Conservation (phyloP, 2,329 filamentous ascomycete genomes). For the Talaromyces piceae region DNA sequence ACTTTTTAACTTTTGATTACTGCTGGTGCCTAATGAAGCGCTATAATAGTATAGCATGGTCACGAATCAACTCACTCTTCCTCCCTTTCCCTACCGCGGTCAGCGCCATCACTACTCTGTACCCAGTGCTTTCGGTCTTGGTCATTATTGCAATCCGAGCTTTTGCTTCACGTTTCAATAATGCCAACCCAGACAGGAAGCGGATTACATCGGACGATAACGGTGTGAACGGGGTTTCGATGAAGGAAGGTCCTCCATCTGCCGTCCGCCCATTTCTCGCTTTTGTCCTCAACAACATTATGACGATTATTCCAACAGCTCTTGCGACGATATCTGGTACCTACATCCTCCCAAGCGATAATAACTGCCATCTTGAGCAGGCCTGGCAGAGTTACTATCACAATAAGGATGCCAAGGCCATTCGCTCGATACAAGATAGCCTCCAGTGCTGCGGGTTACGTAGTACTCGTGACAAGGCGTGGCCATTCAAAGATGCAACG, state of each 20-base stretch:
- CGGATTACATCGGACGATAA: not conserved
- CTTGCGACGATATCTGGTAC: conserved; percentile 24
- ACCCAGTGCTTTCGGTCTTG: conserved; percentile 5
- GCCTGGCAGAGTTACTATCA: conserved; percentile 27
- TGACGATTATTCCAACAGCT: conserved; percentile 20
- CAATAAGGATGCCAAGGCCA: conserved; percentile 21
- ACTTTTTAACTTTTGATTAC: not conserved
- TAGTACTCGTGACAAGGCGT: conserved; percentile 30
- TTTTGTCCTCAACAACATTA: not conserved
- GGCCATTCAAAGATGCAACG: conserved; percentile 29
- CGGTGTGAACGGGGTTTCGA: not conserved
- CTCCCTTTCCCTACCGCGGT: conserved; percentile 22
- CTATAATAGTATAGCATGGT: conserved; percentile 21
- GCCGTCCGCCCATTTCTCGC: conserved; percentile 1
- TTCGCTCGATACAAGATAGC: conserved; percentile 27
- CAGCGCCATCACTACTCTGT: conserved; percentile 17
- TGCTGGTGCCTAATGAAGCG: not conserved
- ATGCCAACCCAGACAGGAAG: not conserved
- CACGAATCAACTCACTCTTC: conserved; percentile 15
- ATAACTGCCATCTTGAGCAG: conserved; percentile 23
- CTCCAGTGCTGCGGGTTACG: conserved; percentile 29
- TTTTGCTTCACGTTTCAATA: conserved; percentile 9
- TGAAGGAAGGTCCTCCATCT: not conserved
- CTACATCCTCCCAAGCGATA: conserved; percentile 20
- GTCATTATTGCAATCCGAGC: conserved; percentile 6